A percentile compares a stretch with the other conserved stretches of the same genome.
Evolutionary conservation across 1,284 basidiomycete genomes (phyloP).

Genomic region (Pseudozyma flocculosa): DNA sequence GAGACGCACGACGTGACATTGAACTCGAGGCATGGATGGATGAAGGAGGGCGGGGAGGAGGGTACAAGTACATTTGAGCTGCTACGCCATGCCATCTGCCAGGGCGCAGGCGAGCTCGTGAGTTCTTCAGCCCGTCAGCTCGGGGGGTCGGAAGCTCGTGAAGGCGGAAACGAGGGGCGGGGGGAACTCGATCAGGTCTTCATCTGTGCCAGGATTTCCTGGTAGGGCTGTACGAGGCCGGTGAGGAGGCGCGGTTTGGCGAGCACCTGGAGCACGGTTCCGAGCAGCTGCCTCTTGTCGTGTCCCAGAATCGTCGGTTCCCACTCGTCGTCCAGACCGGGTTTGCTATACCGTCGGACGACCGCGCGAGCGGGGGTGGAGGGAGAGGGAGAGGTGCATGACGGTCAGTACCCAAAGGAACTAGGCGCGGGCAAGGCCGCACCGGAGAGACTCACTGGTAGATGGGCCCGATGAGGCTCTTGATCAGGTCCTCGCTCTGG

Average conservation of each 20-base stretch:
- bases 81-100: no score
- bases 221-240: conserved; percentile 31
- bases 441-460: conserved; percentile 25
- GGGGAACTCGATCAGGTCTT: neutral
- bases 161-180: no score
- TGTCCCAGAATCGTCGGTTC: conserved; percentile 25
- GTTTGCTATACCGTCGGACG: conserved; percentile 9
- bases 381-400: neutral
- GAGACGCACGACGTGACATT: no score
- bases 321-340: conserved; percentile 24
- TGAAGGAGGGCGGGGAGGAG: no score
- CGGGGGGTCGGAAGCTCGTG: no score
- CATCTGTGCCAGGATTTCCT: conserved; percentile 20
- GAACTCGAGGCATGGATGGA: no score
- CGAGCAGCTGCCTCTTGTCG: conserved; percentile 30
- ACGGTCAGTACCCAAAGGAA: no score
- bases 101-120: no score
- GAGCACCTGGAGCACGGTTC: conserved; percentile 34
- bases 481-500: conserved; percentile 53
- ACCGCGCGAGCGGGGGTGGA: no score
- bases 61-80: no score
- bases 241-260: conserved; percentile 27
- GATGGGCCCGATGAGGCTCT: conserved; percentile 49
- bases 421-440: neutral
- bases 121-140: no score